Percentiles rank a stretch among this genome's conserved stretches.
phyloP scores from a whole-genome alignment of 345 rosid species.

The Eutrema japonicum region DNA sequence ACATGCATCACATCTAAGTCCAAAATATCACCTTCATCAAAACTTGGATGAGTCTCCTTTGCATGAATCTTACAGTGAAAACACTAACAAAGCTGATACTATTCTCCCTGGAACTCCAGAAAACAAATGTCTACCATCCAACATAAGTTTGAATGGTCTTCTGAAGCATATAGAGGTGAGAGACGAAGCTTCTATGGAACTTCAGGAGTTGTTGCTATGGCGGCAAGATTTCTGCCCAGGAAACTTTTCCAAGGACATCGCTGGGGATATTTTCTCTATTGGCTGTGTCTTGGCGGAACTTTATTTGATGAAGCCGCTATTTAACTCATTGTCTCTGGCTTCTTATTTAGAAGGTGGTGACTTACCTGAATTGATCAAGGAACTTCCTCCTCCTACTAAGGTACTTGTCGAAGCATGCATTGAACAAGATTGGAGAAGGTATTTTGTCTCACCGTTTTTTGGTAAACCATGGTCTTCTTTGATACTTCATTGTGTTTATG shows the following conservation, averaged over 20 bases:
- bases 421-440: conserved; percentile 75
- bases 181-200: conserved; percentile 57
- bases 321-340: conserved; percentile 67
- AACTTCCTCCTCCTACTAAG: conserved; percentile 78
- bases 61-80: conserved; percentile 46
- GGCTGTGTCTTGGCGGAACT: conserved; percentile 91
- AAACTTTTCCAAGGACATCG: conserved; percentile 42
- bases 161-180: conserved; percentile 69
- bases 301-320: conserved; percentile 71
- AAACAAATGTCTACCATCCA: conserved; percentile 43
- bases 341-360: conserved; percentile 54
- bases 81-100: conserved; percentile 38
- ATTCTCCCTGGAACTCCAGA: conserved; percentile 46
- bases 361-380: conserved; percentile 61
- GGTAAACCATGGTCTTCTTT: conserved; percentile 21
- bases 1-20: conserved; percentile 71
- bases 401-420: conserved; percentile 78
- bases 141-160: conserved; percentile 62
- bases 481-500: conserved; percentile 10
- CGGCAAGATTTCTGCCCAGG: conserved; percentile 53
- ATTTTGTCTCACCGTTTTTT: conserved; percentile 23
- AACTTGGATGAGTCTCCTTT: conserved; percentile 37
- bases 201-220: conserved; percentile 77
- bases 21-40: conserved; percentile 52
- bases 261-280: conserved; percentile 76